Percentiles rank a stretch among this genome's conserved stretches.
Conservation (phyloP, 768 basidiomycete genomes). For the Pisolithus albus region DNA sequence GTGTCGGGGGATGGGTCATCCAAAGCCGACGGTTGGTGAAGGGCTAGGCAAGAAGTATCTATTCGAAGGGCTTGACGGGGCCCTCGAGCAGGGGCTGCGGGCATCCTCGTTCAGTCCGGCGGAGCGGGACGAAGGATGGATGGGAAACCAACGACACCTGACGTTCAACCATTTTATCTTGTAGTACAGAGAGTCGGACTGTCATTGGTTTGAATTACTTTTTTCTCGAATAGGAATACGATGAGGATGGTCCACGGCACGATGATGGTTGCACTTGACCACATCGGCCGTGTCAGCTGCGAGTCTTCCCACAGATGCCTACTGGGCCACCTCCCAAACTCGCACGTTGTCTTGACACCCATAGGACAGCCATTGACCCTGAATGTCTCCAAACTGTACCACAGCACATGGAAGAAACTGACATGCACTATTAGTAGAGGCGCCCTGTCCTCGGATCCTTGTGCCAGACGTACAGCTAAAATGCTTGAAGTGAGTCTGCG, state of each 20-base stretch:
- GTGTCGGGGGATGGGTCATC: no score
- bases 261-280: no score
- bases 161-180: not conserved
- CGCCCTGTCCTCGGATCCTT: no score
- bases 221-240: slow-evolving; percentile 1
- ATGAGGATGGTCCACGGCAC: no score
- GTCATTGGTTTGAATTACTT: not conserved
- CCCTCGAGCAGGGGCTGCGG: not conserved
- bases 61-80: not conserved
- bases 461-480: no score
- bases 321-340: not conserved
- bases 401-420: no score
- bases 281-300: slow-evolving; percentile 4
- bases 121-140: not conserved
- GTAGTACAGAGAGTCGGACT: not conserved
- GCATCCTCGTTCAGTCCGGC: not conserved
- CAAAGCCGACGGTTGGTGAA: no score
- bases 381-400: not conserved
- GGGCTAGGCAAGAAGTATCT: no score
- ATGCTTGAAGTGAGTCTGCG: not conserved
- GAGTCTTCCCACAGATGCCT: slow-evolving; percentile 2
- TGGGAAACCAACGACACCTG: not conserved
- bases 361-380: not conserved
- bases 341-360: not conserved
- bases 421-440: no score